Conservation (phyloP, 2,329 filamentous ascomycete species). For the Neonectria neomacrospora region DNA sequence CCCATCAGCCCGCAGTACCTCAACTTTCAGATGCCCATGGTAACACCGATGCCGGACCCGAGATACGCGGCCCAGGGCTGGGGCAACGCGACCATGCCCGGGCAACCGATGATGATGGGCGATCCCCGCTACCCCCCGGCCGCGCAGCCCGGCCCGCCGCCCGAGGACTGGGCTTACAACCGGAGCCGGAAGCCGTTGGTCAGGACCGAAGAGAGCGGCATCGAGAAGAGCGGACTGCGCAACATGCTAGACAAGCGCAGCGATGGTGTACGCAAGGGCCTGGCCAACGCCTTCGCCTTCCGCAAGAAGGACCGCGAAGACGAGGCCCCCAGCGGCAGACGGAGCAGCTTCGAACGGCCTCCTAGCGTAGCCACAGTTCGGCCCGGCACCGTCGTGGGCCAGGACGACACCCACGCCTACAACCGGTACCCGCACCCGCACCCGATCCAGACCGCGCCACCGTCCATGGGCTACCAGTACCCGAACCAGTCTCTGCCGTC, state of each 20-base stretch:
- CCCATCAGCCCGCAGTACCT: slow-evolving; percentile 58
- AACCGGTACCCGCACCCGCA: slow-evolving; percentile 21
- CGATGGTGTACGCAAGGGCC: slow-evolving; percentile 63
- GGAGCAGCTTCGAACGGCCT: slow-evolving; percentile 34
- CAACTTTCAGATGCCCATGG: slow-evolving; percentile 33
- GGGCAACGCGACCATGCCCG: slow-evolving; percentile 19
- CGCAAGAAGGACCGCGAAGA: slow-evolving; percentile 59
- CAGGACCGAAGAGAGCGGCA: slow-evolving; percentile 63
- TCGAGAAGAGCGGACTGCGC: slow-evolving; percentile 66
- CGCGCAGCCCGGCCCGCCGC: slow-evolving; percentile 36
- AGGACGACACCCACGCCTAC: slow-evolving; percentile 29
- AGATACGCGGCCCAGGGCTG: slow-evolving; percentile 21
- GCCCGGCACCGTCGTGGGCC: slow-evolving; percentile 20
- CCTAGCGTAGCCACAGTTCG: slow-evolving; percentile 39
- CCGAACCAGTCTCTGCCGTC: slow-evolving; percentile 33
- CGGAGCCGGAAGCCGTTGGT: slow-evolving; percentile 56
- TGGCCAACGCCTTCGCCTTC: slow-evolving; percentile 65
- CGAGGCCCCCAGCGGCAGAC: slow-evolving; percentile 17
- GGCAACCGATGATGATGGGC: slow-evolving; percentile 26
- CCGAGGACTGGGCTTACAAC: slow-evolving; percentile 57
- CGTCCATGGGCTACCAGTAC: slow-evolving; percentile 28
- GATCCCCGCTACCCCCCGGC: slow-evolving; percentile 41
- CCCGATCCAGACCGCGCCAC: slow-evolving; percentile 26
- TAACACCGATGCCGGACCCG: slow-evolving; percentile 19
- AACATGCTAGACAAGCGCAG: slow-evolving; percentile 65